Conservation (phyloP, 2,329 filamentous ascomycete genomes). For the Fusarium pseudoanthophilum region DNA sequence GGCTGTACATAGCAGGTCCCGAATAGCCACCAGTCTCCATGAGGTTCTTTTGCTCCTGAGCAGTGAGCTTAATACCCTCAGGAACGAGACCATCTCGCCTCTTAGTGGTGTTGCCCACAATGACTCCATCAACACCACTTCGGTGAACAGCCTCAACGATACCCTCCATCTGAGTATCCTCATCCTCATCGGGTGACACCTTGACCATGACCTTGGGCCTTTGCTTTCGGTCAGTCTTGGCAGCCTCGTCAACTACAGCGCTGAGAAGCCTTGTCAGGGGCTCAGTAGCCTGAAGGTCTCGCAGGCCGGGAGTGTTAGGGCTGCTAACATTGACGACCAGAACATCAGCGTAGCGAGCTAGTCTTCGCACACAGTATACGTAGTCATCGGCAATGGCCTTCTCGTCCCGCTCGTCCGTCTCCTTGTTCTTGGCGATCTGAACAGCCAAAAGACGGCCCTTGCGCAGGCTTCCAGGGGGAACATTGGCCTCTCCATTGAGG, state of each 20-base stretch:
- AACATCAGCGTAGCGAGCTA: slow-evolving; percentile 91
- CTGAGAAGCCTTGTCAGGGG: slow-evolving; percentile 83
- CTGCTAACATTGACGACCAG: slow-evolving; percentile 98
- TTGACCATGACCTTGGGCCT: slow-evolving; percentile 90
- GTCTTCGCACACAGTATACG: slow-evolving; percentile 84
- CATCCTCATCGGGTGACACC: slow-evolving; percentile 94
- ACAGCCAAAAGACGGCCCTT: slow-evolving; percentile 84
- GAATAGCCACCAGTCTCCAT: slow-evolving; percentile 89
- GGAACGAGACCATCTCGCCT: slow-evolving; percentile 78
- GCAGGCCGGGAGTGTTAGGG: slow-evolving; percentile 92
- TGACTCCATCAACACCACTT: slow-evolving; percentile 92
- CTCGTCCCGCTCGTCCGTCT: slow-evolving; percentile 85
- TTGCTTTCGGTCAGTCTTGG: slow-evolving; percentile 72
- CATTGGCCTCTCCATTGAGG: slow-evolving; percentile 78
- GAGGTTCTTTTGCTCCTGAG: slow-evolving; percentile 73
- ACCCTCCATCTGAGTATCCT: slow-evolving; percentile 82
- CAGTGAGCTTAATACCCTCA: slow-evolving; percentile 70
- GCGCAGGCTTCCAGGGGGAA: slow-evolving; percentile 83
- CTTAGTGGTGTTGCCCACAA: slow-evolving; percentile 97
- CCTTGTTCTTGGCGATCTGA: slow-evolving; percentile 97
- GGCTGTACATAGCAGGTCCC: slow-evolving; percentile 86
- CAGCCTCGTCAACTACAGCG: slow-evolving; percentile 84
- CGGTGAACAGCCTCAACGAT: slow-evolving; percentile 87
- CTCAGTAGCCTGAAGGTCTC: slow-evolving; percentile 85
- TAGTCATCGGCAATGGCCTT: slow-evolving; percentile 84